Base-by-base conservation (phyloP, 805 yeast genomes). In the Pichia occidentalis region DNA sequence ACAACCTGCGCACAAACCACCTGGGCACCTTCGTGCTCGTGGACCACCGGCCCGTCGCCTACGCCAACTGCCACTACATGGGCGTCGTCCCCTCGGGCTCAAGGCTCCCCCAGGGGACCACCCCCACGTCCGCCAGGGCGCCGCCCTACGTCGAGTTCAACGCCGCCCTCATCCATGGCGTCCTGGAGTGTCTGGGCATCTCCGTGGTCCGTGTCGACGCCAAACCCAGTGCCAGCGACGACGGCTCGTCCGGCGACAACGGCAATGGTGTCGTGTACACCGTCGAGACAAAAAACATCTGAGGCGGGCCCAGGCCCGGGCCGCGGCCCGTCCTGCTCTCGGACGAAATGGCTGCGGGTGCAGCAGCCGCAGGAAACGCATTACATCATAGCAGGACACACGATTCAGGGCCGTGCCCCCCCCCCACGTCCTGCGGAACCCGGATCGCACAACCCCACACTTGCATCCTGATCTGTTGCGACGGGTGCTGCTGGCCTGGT, bases 1-100 rank as follows among this genome's bases (percentile, higher is more conserved):
- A 88, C 56, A 87, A 86, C 49, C 67, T 92, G 42, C 73, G 95
- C 44, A 92, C 98, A 1, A 92, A 92, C 55, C 97, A 92, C 57
- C 64, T 94, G 26, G 81, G 92, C 6, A 83, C 88, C 0, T 85
- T 77, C 57, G 90, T 86, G 19, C 65, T 85, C 30, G 75, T 85
- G 8, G 95, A 85, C 55, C 75, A 71, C 54, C 63, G 16, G 4
- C 39, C 39, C 3, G n/a, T 37, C 7, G 25, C 28, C 11, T 37
- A 32, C n/a, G 14, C 31, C 3, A 27, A 18, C n/a, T 37, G 41
- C 8, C 20, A 32, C 23, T 37, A 23, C 13, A 19, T 24, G 10
- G 14, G n/a, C 11, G 24, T n/a, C n/a, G n/a, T n/a, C n/a, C n/a
- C n/a, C n/a, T n/a, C n/a, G n/a, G n/a, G n/a, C n/a, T n/a, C n/a